These are phyloP conservation scores for Claviceps pusilla DNA, from an alignment of 2,329 filamentous ascomycete genomes.

Conservation along the genomic window DNA sequence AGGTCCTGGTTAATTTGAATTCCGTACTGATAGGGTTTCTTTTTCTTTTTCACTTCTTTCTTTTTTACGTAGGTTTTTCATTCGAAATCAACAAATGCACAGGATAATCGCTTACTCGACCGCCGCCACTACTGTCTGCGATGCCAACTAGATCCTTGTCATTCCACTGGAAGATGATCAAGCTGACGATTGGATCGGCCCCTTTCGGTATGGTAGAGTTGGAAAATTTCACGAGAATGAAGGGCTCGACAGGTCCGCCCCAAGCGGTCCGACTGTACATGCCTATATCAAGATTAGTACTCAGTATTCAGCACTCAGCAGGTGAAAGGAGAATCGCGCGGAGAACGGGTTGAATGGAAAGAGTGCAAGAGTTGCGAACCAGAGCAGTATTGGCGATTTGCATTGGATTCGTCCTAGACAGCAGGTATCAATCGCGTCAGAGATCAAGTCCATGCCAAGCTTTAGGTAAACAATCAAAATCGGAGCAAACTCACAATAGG, in stretches of 20 bases:
- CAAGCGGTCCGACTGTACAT: slow-evolving; percentile 88
- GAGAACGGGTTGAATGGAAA: slow-evolving; percentile 1
- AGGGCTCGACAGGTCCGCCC: slow-evolving; percentile 78
- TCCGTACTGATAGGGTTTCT: neutral
- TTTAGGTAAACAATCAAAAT: neutral
- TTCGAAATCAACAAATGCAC: slow-evolving; percentile 11
- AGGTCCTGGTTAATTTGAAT: neutral
- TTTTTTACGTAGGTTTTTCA: neutral
- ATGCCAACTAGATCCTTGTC: slow-evolving; percentile 69
- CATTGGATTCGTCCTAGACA: slow-evolving; percentile 55
- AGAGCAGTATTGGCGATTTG: slow-evolving; percentile 67
- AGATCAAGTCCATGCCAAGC: neutral
- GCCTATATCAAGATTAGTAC: slow-evolving; percentile 29
- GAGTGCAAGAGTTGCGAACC: slow-evolving; percentile 23
- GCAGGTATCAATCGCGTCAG: slow-evolving; percentile 11
- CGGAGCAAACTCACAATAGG: slow-evolving; percentile 21
- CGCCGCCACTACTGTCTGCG: slow-evolving; percentile 40
- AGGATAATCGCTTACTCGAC: slow-evolving; percentile 24
- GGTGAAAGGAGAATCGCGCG: neutral
- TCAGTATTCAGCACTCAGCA: neutral
- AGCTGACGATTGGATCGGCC: slow-evolving; percentile 60
- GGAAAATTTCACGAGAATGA: slow-evolving; percentile 72
- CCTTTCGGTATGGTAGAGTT: slow-evolving; percentile 38
- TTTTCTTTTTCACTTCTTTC: neutral
- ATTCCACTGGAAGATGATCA: slow-evolving; percentile 88